phyloP scores from a whole-genome alignment of 2,329 filamentous ascomycete genomes.

The Sclerotinia sclerotiorum region DNA sequence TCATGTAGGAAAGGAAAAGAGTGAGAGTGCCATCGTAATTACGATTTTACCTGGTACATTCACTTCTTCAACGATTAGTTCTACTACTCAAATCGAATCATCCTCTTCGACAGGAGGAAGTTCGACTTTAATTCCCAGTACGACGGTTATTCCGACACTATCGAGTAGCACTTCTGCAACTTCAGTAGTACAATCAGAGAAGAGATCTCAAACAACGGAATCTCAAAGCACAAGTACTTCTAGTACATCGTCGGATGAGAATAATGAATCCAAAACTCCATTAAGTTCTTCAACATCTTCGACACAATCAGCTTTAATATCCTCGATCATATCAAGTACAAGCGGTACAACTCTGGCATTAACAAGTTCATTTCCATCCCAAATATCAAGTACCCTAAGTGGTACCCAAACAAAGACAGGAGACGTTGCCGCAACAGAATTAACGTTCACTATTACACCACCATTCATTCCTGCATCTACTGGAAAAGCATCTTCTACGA shows the following conservation, averaged over 20 bases:
- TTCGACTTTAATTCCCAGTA: neutral
- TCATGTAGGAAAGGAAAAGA: neutral
- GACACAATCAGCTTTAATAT: neutral
- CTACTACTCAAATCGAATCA: neutral
- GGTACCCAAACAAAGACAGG: neutral
- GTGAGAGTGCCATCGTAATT: neutral
- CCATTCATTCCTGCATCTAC: neutral
- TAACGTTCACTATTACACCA: neutral
- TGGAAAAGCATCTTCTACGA: neutral
- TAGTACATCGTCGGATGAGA: neutral
- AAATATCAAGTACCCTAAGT: neutral
- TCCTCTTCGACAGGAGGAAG: neutral
- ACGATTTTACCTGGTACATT: conserved; percentile 10
- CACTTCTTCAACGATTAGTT: neutral
- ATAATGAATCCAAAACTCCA: neutral
- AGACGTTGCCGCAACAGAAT: neutral
- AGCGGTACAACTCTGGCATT: no score
- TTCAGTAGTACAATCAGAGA: neutral
- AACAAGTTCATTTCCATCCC: neutral
- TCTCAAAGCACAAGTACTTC: neutral
- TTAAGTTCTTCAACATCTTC: neutral
- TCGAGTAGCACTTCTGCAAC: neutral
- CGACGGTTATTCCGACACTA: neutral
- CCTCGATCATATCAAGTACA: neutral
- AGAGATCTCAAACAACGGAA: neutral